Percentiles rank a stretch among this genome's conserved stretches.
These are phyloP conservation scores for Sporothrix pseudoabietina DNA, from an alignment of 2,329 filamentous ascomycete species.

Conservation along the genomic window DNA sequence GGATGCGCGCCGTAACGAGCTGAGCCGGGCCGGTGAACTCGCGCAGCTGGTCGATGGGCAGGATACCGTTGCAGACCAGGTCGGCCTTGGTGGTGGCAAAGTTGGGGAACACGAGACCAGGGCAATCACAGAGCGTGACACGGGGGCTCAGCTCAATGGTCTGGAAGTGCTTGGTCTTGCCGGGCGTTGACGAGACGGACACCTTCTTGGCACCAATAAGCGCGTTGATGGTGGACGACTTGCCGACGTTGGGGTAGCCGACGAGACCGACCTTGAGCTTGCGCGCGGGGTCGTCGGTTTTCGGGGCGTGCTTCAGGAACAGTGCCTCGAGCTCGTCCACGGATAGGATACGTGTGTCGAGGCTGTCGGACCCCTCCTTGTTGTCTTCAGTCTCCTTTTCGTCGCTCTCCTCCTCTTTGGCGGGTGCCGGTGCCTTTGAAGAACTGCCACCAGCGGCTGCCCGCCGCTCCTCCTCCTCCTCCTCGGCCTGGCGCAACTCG, in stretches of 20 bases:
- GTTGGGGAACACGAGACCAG: slow-evolving; percentile 97
- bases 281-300: slow-evolving; percentile 51
- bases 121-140: slow-evolving; percentile 94
- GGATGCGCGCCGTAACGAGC: slow-evolving; percentile 82
- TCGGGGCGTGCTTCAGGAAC: slow-evolving; percentile 72
- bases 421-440: neutral
- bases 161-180: slow-evolving; percentile 99
- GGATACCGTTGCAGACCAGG: slow-evolving; percentile 88
- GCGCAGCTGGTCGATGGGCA: slow-evolving; percentile 94
- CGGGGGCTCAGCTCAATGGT: slow-evolving; percentile 90
- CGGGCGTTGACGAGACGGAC: slow-evolving; percentile 93
- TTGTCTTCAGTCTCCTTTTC: slow-evolving; percentile 43
- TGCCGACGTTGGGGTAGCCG: slow-evolving; percentile 97
- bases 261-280: slow-evolving; percentile 92
- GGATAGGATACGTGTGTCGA: slow-evolving; percentile 78
- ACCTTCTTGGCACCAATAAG: slow-evolving; percentile 99
- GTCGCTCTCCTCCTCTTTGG: slow-evolving; percentile 37
- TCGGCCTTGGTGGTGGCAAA: slow-evolving; percentile 97
- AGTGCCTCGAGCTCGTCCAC: slow-evolving; percentile 90
- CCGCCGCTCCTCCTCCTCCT: slow-evolving; percentile 41
- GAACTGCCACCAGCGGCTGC: slow-evolving; percentile 32
- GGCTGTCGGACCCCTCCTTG: slow-evolving; percentile 48
- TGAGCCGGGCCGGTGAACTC: slow-evolving; percentile 87
- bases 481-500: slow-evolving; percentile 63
- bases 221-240: slow-evolving; percentile 98